Evolutionary conservation across 495 filamentous ascomycete species (phyloP), one percentile per base, ranked within the genome.

Genomic region (Hypoxylon lienhwacheense): DNA sequence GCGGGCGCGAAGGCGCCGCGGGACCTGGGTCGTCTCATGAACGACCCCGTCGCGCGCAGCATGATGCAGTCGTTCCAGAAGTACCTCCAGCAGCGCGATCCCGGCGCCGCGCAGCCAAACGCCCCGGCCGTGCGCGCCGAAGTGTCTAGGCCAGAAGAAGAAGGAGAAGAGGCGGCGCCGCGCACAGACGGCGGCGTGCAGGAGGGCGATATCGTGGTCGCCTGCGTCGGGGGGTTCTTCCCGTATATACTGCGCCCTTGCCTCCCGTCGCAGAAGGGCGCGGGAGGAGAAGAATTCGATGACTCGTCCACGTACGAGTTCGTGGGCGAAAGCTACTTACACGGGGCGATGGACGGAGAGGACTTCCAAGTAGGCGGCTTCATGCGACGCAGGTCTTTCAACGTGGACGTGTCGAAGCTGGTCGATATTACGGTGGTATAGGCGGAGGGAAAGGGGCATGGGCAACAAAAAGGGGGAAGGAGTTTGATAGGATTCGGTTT

Each of bases 331-430:
- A 63, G 55, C 19, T 67, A 59, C 15, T 21, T 63, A 0, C 64
- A 65, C 42, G 52, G 45, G n/a, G 33, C 63, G 2, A 64, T 64
- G 50, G 31, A 64, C 7, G 62, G 58, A 16, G 58, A 62, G n/a
- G 58, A 62, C 8, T 57, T 62, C 39, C 15, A 45, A 34, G n/a
- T 19, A 2, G 29, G 4, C 1, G 19, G 21, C 11, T 6, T 36
- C 37, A 43, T 47, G 1, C 60, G 40, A 20, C 29, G 25, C 17
- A 36, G 20, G 29, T 29, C 22, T 11, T 34, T 40, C 10, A 7
- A 12, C 4, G 22, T 62, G 2, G 59, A 62, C 19, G 5, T 21
- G 2, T 57, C 53, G 47, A 56, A 57, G 29, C 47, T 62, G 40
- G 59, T 49, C 4, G 43, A 57, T 44, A 45, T 62, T 35, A 56